Conservation (phyloP, 768 basidiomycete species). For the Amanita polypyramis region DNA sequence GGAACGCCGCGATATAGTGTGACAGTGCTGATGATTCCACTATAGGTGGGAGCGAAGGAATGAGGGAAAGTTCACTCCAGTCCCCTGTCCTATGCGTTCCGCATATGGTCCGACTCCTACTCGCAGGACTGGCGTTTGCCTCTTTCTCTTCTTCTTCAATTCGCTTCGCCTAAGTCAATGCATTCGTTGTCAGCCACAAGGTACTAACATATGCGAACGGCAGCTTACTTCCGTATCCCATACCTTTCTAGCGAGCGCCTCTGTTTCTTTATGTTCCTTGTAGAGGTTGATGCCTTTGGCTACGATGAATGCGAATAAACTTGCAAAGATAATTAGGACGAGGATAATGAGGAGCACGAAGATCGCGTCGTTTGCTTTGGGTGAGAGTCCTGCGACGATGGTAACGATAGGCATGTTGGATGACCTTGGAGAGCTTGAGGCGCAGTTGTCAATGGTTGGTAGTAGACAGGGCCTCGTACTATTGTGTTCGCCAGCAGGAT, state of each 20-base stretch:
- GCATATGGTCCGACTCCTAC: too few species aligned
- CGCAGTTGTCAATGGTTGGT: too few species aligned
- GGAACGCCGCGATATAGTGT: background rate
- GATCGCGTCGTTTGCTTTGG: background rate
- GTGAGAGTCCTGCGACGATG: background rate
- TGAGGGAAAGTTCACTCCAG: background rate
- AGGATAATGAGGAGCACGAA: background rate
- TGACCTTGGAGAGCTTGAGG: too few species aligned
- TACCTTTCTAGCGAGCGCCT: conserved; percentile 4
- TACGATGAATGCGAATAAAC: background rate
- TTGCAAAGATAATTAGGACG: background rate
- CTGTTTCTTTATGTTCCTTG: conserved; percentile 4
- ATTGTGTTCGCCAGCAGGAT: too few species aligned
- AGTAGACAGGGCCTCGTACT: too few species aligned
- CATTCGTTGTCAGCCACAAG: background rate
- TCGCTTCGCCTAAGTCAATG: background rate
- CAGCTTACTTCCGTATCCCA: background rate
- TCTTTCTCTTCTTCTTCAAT: background rate
- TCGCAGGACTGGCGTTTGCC: background rate
- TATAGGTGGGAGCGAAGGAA: background rate
- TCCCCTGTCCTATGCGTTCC: background rate
- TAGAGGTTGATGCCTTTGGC: background rate
- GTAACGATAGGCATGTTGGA: background rate
- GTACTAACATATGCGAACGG: background rate
- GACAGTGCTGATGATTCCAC: background rate